phyloP scores from a whole-genome alignment of 2,329 filamentous ascomycete genomes.

The Colletotrichum filicis region DNA sequence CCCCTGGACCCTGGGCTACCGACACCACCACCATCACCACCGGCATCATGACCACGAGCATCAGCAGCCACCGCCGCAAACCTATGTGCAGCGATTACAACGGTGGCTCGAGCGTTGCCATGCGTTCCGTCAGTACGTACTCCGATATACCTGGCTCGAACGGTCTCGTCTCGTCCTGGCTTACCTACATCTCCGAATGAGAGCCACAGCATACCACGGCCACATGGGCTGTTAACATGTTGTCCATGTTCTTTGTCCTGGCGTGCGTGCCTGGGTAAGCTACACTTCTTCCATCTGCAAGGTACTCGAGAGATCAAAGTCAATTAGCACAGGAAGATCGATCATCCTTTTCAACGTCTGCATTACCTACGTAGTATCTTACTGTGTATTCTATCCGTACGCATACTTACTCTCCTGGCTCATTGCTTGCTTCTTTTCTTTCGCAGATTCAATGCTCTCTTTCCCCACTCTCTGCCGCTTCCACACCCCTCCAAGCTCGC shows the following conservation, averaged over 20 bases:
- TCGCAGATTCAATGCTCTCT: neutral
- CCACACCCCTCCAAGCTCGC: neutral
- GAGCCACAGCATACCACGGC: neutral
- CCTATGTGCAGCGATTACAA: neutral
- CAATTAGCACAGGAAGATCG: neutral
- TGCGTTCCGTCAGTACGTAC: conserved; percentile 6
- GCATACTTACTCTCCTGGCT: neutral
- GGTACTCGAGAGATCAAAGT: neutral
- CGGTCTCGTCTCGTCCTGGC: neutral
- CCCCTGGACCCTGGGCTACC: conserved; percentile 22
- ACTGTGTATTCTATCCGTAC: neutral
- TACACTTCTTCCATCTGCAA: neutral
- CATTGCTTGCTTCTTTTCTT: neutral
- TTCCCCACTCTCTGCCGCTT: neutral
- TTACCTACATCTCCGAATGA: neutral
- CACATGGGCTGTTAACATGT: neutral
- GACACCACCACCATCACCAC: conserved; percentile 5
- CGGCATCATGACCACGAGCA: conserved; percentile 14
- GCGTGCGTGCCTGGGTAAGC: neutral
- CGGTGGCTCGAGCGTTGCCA: conserved; percentile 26
- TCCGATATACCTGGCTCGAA: conserved; percentile 1
- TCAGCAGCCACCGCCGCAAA: neutral
- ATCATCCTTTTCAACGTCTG: neutral
- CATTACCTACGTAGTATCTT: neutral
- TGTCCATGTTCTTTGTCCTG: neutral